A percentile compares a stretch with the other conserved stretches of the same genome.
Evolutionary conservation across 495 filamentous ascomycete genomes (phyloP).

Genomic region (Lepidopterella palustris): DNA sequence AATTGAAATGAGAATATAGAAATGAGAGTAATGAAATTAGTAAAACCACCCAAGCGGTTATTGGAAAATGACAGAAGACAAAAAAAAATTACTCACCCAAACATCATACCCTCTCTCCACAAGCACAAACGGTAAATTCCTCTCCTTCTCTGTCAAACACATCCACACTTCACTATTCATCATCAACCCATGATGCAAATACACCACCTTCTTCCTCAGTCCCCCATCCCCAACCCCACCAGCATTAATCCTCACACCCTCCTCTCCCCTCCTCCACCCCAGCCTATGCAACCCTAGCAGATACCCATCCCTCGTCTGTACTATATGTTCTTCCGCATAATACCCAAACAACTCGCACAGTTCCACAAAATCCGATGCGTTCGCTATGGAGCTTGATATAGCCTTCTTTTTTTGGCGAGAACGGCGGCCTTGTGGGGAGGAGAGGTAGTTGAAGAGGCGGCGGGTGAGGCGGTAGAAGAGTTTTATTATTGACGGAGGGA

Average conservation of each 20-base stretch:
- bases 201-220: constrained; percentile 77
- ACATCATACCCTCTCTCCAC: constrained; percentile 94
- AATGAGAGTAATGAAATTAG: neutral
- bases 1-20: neutral
- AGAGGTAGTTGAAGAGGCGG: constrained; percentile 71
- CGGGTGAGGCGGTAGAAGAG: constrained; percentile 81
- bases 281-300: constrained; percentile 85
- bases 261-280: constrained; percentile 73
- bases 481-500: constrained; percentile 64
- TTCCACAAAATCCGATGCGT: constrained; percentile 83
- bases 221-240: constrained; percentile 48
- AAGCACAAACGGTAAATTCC: constrained; percentile 79
- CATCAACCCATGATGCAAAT: constrained; percentile 90
- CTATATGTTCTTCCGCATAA: constrained; percentile 89
- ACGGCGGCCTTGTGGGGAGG: constrained; percentile 58
- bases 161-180: constrained; percentile 99
- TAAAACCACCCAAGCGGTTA: neutral
- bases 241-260: constrained; percentile 63
- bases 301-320: constrained; percentile 91
- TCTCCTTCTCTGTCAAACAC: constrained; percentile 76
- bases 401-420: constrained; percentile 53
- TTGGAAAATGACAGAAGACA: neutral
- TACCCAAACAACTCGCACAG: constrained; percentile 85
- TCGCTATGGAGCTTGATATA: constrained; percentile 47
- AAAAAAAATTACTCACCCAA: constrained; percentile 55